A percentile compares a stretch with the other conserved stretches of the same genome.
phyloP scores from a whole-genome alignment of 345 rosid species.

The Linum trigynum region DNA sequence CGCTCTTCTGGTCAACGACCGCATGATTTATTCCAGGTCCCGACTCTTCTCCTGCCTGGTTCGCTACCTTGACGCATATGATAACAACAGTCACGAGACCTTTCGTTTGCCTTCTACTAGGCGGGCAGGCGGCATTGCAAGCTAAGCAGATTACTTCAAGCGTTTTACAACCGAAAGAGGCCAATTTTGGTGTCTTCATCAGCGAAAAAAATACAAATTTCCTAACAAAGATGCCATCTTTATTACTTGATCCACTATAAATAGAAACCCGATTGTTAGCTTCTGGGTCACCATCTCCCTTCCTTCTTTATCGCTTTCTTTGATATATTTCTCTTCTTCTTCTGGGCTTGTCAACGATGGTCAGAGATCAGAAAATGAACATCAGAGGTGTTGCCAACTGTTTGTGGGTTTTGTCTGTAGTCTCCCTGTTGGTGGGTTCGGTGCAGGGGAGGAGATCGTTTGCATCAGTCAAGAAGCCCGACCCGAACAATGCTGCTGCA shows the following conservation, averaged over 20 bases:
- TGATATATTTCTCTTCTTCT: too few relatives aligned
- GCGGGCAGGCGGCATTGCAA: too few relatives aligned
- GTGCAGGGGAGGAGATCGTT: not conserved
- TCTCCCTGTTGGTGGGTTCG: not conserved
- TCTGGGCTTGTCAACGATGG: too few relatives aligned
- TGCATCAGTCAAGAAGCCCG: slow-evolving; percentile 33
- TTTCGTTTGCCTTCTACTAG: not conserved
- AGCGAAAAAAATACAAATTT: not conserved
- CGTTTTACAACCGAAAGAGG: not conserved
- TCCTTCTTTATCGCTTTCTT: not conserved
- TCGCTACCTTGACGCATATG: not conserved
- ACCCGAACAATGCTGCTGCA: slow-evolving; percentile 41
- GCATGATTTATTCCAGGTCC: not conserved
- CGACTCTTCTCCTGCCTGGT: not conserved
- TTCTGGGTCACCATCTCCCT: not conserved
- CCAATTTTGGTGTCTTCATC: not conserved
- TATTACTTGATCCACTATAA: not conserved
- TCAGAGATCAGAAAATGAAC: not conserved
- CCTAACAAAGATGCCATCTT: not conserved
- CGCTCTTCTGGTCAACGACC: not conserved
- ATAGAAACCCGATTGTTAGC: not conserved
- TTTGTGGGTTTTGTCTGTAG: not conserved
- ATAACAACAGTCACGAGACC: too few relatives aligned
- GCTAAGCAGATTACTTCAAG: not conserved
- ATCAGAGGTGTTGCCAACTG: not conserved